Evolutionary conservation across 2,329 filamentous ascomycete species (phyloP).

Genomic region (Colletotrichum aenigma): DNA sequence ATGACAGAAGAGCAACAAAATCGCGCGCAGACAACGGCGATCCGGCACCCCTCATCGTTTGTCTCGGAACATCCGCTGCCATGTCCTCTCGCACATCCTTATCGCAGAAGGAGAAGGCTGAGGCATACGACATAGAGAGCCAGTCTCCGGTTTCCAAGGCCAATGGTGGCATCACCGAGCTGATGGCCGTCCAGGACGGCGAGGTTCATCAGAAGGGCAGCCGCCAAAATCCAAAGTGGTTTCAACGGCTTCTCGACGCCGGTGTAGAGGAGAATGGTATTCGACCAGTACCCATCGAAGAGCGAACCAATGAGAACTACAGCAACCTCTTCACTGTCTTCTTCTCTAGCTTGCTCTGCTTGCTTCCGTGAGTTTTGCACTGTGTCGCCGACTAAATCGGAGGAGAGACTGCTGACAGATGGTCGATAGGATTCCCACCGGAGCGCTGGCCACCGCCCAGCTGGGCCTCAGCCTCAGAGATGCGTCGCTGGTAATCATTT

Average conservation of each 20-base stretch:
- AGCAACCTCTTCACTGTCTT: conserved; percentile 65
- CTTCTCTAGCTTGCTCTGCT: conserved; percentile 61
- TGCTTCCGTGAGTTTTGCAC: conserved; percentile 54
- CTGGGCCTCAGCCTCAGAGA: conserved; percentile 61
- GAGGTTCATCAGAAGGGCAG: conserved; percentile 33
- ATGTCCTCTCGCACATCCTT: conserved; percentile 6
- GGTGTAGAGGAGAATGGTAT: conserved; percentile 60
- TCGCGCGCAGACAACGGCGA: neutral
- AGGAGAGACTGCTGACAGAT: neutral
- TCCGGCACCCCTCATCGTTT: neutral
- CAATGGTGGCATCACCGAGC: conserved; percentile 23
- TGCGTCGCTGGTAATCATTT: conserved; percentile 60
- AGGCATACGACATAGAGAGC: conserved; percentile 9
- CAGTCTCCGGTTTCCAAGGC: conserved; percentile 4
- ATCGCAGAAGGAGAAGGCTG: neutral
- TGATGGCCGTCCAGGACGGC: conserved; percentile 30
- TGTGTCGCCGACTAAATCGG: neutral
- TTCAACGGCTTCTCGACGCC: conserved; percentile 44
- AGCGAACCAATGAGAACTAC: conserved; percentile 57
- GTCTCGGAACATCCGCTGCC: neutral
- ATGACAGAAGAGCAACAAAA: neutral
- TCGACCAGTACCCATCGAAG: conserved; percentile 57
- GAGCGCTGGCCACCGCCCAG: conserved; percentile 59
- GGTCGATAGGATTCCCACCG: conserved; percentile 54
- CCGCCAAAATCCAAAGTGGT: conserved; percentile 41